Evolutionary conservation across 257 asterid genomes (phyloP).

Genomic region (Solanum paucissectum): DNA sequence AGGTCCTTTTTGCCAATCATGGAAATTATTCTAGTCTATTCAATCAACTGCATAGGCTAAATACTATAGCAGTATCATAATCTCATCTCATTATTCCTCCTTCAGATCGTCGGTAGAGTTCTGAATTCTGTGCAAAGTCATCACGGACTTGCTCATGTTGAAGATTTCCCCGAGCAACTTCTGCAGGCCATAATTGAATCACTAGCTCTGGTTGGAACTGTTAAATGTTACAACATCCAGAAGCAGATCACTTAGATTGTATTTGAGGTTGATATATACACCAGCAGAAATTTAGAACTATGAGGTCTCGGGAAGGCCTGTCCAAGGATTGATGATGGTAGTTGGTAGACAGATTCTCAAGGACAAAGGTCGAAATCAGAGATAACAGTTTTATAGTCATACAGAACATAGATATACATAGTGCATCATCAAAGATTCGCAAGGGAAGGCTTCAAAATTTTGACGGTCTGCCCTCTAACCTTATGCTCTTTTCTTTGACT

Average conservation of each 20-base stretch:
- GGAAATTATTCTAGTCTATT: background rate
- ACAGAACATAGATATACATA: background rate
- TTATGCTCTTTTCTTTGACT: background rate
- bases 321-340: background rate
- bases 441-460: background rate
- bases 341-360: background rate
- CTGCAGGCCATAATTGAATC: slow-evolving; percentile 50
- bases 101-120: slow-evolving; percentile 71
- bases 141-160: slow-evolving; percentile 39
- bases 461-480: background rate
- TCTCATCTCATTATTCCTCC: background rate
- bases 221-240: slow-evolving; percentile 35
- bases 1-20: background rate
- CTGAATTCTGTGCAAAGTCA: slow-evolving; percentile 37
- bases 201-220: slow-evolving; percentile 73
- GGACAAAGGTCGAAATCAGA: background rate
- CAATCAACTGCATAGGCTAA: background rate
- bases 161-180: slow-evolving; percentile 62
- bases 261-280: background rate
- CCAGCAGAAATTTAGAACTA: background rate
- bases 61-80: background rate
- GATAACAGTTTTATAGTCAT: background rate
- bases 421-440: background rate
- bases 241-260: background rate
- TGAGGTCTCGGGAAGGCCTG: background rate